Evolutionary conservation across 192 early-diverging fungal genomes (phyloP).

Genomic region (Backusella westeae): DNA sequence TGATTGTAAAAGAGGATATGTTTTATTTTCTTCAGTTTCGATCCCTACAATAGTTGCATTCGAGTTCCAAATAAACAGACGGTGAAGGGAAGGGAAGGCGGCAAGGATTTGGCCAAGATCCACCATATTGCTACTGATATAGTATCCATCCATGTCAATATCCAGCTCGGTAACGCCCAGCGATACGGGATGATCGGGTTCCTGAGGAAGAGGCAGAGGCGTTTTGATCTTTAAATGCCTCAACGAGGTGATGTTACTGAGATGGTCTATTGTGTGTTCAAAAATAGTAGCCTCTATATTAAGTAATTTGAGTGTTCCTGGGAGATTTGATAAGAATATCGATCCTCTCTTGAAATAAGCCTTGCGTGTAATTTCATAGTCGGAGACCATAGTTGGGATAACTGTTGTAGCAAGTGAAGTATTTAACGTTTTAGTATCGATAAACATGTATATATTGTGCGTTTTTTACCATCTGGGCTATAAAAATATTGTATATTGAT

Average conservation of each 20-base stretch:
- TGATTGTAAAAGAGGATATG: background rate
- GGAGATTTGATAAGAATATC: background rate
- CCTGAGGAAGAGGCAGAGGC: background rate
- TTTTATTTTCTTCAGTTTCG: background rate
- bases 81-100: background rate
- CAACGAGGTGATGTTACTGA: background rate
- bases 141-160: background rate
- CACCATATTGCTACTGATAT: background rate
- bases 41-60: background rate
- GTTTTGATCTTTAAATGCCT: background rate
- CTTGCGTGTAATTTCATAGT: background rate
- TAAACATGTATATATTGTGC: background rate
- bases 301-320: background rate
- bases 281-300: background rate
- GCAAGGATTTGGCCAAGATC: background rate
- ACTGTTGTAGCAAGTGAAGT: background rate
- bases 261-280: background rate
- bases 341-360: background rate
- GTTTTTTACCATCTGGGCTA: background rate
- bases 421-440: no score
- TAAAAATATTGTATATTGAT: background rate
- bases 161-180: background rate
- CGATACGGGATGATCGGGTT: background rate
- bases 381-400: background rate
- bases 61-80: background rate